These are phyloP conservation scores for Lathyrus aphaca DNA, from an alignment of 306 rosid species.

Conservation along the genomic window DNA sequence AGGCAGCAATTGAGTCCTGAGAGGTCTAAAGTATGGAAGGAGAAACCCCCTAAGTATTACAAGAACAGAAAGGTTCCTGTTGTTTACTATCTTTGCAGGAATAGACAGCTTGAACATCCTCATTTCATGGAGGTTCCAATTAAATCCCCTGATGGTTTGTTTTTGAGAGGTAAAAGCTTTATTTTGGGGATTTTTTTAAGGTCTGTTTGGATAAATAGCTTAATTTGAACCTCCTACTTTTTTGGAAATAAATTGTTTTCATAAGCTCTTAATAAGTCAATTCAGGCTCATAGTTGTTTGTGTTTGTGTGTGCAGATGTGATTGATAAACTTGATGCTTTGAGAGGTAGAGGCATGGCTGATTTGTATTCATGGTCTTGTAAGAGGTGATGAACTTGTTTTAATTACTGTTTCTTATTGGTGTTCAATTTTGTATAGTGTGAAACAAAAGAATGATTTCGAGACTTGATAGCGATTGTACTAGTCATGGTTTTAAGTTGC, in stretches of 20 bases:
- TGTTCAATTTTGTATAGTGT: slow-evolving; percentile 21
- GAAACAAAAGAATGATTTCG: not conserved
- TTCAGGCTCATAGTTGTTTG: too few species aligned
- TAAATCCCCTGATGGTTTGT: slow-evolving; percentile 70
- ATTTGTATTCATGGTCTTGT: slow-evolving; percentile 88
- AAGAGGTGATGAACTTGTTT: slow-evolving; percentile 64
- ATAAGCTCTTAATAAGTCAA: not conserved
- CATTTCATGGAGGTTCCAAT: slow-evolving; percentile 94
- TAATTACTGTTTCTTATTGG: not conserved
- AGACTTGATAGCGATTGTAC: slow-evolving; percentile 11
- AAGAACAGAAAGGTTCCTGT: slow-evolving; percentile 83
- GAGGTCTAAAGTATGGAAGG: slow-evolving; percentile 92
- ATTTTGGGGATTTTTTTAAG: not conserved
- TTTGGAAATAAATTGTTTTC: not conserved
- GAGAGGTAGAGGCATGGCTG: slow-evolving; percentile 95
- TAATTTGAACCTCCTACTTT: not conserved
- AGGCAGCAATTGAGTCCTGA: slow-evolving; percentile 83
- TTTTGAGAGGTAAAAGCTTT: slow-evolving; percentile 64
- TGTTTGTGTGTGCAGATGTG: slow-evolving; percentile 61
- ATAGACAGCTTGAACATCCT: slow-evolving; percentile 92
- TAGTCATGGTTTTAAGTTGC: not conserved
- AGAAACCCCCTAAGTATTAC: slow-evolving; percentile 79
- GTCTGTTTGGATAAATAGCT: not conserved
- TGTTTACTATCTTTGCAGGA: slow-evolving; percentile 80
- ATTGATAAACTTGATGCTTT: slow-evolving; percentile 68